A percentile compares a stretch with the other conserved stretches of the same genome.
These are phyloP conservation scores for Colletotrichum sp. DNA, from an alignment of 2,329 filamentous ascomycete species.

Conservation along the genomic window DNA sequence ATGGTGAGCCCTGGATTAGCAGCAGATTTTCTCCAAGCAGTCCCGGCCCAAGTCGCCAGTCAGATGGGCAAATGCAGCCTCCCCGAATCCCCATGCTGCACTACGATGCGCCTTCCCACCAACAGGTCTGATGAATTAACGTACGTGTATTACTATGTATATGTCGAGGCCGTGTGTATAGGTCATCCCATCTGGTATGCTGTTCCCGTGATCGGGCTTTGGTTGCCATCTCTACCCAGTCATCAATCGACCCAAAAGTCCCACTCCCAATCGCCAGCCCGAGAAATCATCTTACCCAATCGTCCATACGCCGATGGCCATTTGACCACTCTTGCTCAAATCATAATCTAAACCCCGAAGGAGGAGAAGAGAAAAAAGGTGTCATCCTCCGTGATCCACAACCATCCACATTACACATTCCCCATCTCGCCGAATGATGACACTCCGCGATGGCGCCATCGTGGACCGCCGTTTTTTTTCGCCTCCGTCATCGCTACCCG, in stretches of 20 bases:
- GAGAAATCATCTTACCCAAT: background rate
- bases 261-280: background rate
- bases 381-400: background rate
- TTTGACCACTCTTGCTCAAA: background rate
- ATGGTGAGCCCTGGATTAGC: constrained; percentile 7
- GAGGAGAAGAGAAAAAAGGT: background rate
- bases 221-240: background rate
- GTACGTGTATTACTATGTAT: background rate
- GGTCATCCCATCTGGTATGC: background rate
- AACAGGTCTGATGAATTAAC: background rate
- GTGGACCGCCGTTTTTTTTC: background rate
- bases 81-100: background rate
- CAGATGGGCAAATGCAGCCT: background rate
- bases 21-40: background rate
- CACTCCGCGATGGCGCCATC: constrained; percentile 16
- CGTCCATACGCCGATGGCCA: constrained; percentile 5
- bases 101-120: background rate
- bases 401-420: background rate
- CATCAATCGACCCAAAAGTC: background rate
- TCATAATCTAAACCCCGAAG: background rate
- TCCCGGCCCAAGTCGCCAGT: background rate
- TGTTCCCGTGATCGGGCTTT: constrained; percentile 7
- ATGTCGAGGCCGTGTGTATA: background rate
- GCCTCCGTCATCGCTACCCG: background rate
- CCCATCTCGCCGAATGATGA: constrained; percentile 1